Evolutionary conservation across 2,329 filamentous ascomycete genomes (phyloP), one percentile per base, ranked within the genome.

Genomic region (Exophiala mesophila): DNA sequence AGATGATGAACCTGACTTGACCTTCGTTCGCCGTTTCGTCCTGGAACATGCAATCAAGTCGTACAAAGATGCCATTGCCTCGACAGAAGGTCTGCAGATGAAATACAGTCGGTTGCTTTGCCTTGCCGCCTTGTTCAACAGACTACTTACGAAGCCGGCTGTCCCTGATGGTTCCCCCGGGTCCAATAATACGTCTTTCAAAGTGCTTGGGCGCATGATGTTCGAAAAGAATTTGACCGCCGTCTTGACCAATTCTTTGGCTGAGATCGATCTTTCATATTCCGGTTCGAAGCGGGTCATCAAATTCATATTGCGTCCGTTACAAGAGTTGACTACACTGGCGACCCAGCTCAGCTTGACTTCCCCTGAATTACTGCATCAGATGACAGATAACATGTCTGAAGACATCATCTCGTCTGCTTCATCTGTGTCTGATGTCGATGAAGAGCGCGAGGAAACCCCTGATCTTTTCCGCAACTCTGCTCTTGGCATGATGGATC

Each of bases 391-490:
- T 4, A 81, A 82, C 34, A 80, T 80, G 15, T 82, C 86, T 18
- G 89, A 94, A 35, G 89, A 95, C 50, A 89, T 96, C 33, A 85
- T 95, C 33, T 82, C 82, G 2, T 92, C 87, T 8, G 80, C 85
- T 3, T 94, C 88, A 3, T 95, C 90, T 1, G 78, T 94, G 17
- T 96, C 90, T 8, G 89, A 95, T 50, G 71, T 88, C 37, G 85
- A 89, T 29, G 85, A 89, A 48, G 83, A 87, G 42, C 82, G 88
- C 32, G 88, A 95, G 63, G 92, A 97, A 62, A 98, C 94, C 4
- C 92, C 94, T 20, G 92, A 98, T 66, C 75, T 98, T 15, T 97
- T 96, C 69, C 85, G 94, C 39, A 95, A 97, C 63, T 97, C 92
- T 2, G 88, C 94, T 1, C 72, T 98, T 16, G 90, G 92, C 36